Evolutionary conservation across 768 basidiomycete species (phyloP), one percentile per base, ranked within the genome.

Genomic region (Rhizopogon vinicolor): DNA sequence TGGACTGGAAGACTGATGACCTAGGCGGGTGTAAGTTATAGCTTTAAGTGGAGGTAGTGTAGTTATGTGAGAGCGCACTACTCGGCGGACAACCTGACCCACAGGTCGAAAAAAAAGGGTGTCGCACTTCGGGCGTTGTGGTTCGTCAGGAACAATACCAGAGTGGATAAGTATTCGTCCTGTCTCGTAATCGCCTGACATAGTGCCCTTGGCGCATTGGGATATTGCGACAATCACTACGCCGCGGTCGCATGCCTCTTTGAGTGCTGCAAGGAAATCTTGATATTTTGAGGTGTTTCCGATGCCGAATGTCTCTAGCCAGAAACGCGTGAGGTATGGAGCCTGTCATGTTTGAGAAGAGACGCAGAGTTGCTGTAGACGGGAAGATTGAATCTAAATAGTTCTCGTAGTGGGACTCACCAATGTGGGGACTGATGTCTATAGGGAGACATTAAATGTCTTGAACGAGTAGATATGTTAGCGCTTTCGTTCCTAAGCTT

Each of bases 11-110:
- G 84, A 12, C 82, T 75, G 54, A 97, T 81, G 19, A 98, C 81
- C 71, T 92, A 82, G 18, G 74, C 67, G 3, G 75, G 65, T 0
- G 81, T 77, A 7, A 96, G 80, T 62, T 92, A 88, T 1, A 87
- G 76, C 67, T 97, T 96, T 6, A 91, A 91, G 35, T 97, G 78
- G 13, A 98, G 81, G 65, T 97, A 98, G 45, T 88, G 81, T 14
- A 98, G 79, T 72, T 98, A 97, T 13, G 92, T 80, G 18, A 97
- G 80, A 2, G 94, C 94, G 56, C 91, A 92, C 93, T 95, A 54
- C 9, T 16, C 8, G 18, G 45, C 52, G 19, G 25, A 25, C 25
- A 25, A 25, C 25, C 25, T 25, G 25, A 25, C 25, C 25, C 4
- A 25, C 25, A 25, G 25, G 25, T 25, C 3, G 25, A 25, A 25